Conservation (phyloP, 345 rosid species). For the Cardiospermum halicacabum region DNA sequence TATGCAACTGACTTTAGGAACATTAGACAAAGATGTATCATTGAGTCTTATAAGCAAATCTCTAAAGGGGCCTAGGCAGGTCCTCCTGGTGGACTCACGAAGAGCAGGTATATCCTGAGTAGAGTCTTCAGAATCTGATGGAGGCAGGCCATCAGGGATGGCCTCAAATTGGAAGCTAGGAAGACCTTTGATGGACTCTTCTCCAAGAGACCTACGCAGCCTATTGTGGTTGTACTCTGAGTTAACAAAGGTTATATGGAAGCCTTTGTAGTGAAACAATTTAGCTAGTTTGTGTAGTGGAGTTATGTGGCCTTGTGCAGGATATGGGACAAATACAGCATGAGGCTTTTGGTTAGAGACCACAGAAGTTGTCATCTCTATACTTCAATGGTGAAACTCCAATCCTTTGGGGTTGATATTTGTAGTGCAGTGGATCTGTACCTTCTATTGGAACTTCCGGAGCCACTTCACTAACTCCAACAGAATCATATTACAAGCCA, state of each 20-base stretch:
- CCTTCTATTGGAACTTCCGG: too few relatives aligned
- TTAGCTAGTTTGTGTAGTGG: constrained; percentile 40
- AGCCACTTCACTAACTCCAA: too few relatives aligned
- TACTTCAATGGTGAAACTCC: too few relatives aligned
- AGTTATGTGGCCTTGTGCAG: constrained; percentile 48
- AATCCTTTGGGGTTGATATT: too few relatives aligned
- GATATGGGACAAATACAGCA: constrained; percentile 34
- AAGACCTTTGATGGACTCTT: constrained; percentile 18
- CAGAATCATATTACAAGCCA: too few relatives aligned
- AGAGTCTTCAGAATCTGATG: constrained; percentile 11
- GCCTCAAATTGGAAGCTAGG: constrained; percentile 30
- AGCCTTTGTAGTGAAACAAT: constrained; percentile 31
- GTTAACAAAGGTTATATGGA: constrained; percentile 41
- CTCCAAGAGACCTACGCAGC: constrained; percentile 24
- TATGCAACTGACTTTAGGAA: not conserved
- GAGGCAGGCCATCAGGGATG: constrained; percentile 38
- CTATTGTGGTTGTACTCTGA: constrained; percentile 32
- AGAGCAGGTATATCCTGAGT: constrained; percentile 30
- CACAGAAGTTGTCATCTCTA: not conserved
- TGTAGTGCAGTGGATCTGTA: too few relatives aligned
- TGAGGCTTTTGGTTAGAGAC: constrained; percentile 14
- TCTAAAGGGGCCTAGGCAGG: constrained; percentile 23
- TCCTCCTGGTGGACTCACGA: constrained; percentile 20
- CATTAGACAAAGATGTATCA: not conserved
- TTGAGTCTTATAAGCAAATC: constrained; percentile 21